These are phyloP conservation scores for Phytophthora citricola DNA, from an alignment of 352 stramenopile species.

Conservation along the genomic window DNA sequence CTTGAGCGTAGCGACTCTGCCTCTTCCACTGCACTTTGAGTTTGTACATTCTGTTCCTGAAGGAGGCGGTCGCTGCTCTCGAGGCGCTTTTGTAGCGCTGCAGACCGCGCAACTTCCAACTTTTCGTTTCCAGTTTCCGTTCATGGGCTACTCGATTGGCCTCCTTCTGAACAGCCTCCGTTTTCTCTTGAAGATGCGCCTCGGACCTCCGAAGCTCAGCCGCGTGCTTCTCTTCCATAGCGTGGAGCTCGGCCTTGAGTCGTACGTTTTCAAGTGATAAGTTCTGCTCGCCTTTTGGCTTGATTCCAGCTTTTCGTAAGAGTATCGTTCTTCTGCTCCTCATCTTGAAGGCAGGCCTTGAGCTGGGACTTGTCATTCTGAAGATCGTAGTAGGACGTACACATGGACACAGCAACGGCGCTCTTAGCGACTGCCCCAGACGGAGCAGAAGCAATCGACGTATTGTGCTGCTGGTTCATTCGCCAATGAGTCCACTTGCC, in stretches of 20 bases:
- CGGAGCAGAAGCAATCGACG: conserved; percentile 21
- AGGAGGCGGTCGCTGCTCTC: conserved; percentile 29
- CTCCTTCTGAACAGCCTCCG: conserved; percentile 59
- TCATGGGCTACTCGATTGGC: conserved; percentile 56
- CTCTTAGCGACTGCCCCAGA: conserved; percentile 38
- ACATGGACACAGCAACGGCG: conserved; percentile 62
- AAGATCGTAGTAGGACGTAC: conserved; percentile 87
- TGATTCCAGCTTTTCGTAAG: conserved; percentile 36
- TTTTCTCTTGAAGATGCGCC: conserved; percentile 48
- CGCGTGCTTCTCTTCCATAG: conserved; percentile 58
- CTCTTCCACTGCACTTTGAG: conserved; percentile 36
- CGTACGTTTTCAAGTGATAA: conserved; percentile 37
- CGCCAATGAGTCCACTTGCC: conserved; percentile 88
- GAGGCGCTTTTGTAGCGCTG: conserved; percentile 30
- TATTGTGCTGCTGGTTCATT: conserved; percentile 74
- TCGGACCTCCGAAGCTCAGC: conserved; percentile 46
- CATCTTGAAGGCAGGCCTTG: conserved; percentile 37
- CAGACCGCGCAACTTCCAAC: conserved; percentile 21
- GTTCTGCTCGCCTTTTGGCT: conserved; percentile 31
- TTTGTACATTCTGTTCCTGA: conserved; percentile 15
- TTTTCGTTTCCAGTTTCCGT: conserved; percentile 60
- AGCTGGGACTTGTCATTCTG: conserved; percentile 73
- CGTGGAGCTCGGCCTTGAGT: conserved; percentile 53
- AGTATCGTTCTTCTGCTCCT: conserved; percentile 42
- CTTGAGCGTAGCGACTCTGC: conserved; percentile 7